Percentiles rank a stretch among this genome's conserved stretches.
Evolutionary conservation across 2,329 filamentous ascomycete genomes (phyloP).

Genomic region (Beauveria australis): DNA sequence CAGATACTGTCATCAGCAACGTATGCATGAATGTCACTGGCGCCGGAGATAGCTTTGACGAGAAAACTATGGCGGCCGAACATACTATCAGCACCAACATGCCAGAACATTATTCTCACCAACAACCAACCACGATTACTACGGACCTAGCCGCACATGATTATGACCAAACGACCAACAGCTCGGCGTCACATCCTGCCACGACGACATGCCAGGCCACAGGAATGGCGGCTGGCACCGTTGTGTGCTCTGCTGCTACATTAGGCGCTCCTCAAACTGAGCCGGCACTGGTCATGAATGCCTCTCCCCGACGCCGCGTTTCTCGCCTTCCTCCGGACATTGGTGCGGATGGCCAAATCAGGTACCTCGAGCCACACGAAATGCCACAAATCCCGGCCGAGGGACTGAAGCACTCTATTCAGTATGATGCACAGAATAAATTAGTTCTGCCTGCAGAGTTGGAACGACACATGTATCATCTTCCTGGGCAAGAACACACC

Average conservation of each 20-base stretch:
- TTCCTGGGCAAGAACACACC: not conserved
- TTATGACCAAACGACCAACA: not conserved
- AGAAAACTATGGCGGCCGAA: not conserved
- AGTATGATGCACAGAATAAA: not conserved
- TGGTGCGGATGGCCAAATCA: not conserved
- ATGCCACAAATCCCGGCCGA: not conserved
- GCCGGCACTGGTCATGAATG: not conserved
- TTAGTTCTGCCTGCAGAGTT: not conserved
- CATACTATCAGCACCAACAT: not conserved
- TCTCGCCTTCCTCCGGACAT: not conserved
- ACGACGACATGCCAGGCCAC: not conserved
- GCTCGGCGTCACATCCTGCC: not conserved
- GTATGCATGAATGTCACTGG: not conserved
- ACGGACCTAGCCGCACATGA: not conserved
- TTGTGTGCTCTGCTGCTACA: not conserved
- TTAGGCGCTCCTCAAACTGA: not conserved
- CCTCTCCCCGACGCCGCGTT: constrained; percentile 1
- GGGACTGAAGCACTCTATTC: not conserved
- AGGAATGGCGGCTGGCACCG: not conserved
- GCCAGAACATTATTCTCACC: not conserved
- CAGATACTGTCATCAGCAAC: not conserved
- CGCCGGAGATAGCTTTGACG: not conserved
- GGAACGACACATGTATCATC: constrained; percentile 5
- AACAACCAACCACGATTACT: not conserved
- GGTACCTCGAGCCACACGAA: constrained; percentile 1